phyloP scores from a whole-genome alignment of 2,329 filamentous ascomycete species.

The Alternaria viburni region DNA sequence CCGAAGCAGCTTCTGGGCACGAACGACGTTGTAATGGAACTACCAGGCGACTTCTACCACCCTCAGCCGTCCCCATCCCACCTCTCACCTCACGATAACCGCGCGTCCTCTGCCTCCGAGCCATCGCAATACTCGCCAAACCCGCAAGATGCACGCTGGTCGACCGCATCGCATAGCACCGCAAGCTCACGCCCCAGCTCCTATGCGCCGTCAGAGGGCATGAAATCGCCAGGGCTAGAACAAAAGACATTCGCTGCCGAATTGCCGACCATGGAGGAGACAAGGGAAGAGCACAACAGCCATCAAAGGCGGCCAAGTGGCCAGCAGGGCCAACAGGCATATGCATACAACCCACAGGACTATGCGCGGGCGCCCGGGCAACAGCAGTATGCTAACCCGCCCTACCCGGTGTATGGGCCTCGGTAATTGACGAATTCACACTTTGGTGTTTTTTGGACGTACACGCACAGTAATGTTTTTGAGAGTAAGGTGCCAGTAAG shows the following conservation, averaged over 20 bases:
- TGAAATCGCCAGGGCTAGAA: slow-evolving; percentile 44
- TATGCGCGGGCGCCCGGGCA: slow-evolving; percentile 25
- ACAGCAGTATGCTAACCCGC: slow-evolving; percentile 12
- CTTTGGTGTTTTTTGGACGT: neutral
- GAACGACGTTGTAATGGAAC: slow-evolving; percentile 49
- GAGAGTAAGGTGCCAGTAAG: neutral
- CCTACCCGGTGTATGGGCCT: slow-evolving; percentile 13
- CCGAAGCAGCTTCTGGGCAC: slow-evolving; percentile 31
- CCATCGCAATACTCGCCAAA: slow-evolving; percentile 32
- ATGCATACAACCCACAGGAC: slow-evolving; percentile 46
- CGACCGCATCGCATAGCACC: slow-evolving; percentile 34
- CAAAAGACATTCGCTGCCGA: slow-evolving; percentile 43
- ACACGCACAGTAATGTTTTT: neutral
- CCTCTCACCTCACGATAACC: slow-evolving; percentile 32
- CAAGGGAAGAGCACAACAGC: slow-evolving; percentile 39
- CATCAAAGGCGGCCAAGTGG: slow-evolving; percentile 22
- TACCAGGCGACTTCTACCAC: slow-evolving; percentile 52
- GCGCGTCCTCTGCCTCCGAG: slow-evolving; percentile 30
- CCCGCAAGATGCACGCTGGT: slow-evolving; percentile 42
- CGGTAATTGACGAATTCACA: neutral
- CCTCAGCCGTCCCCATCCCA: slow-evolving; percentile 37
- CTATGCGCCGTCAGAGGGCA: slow-evolving; percentile 43
- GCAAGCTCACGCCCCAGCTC: slow-evolving; percentile 43
- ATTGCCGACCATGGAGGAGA: slow-evolving; percentile 46
- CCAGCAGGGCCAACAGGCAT: slow-evolving; percentile 26